A percentile compares a stretch with the other conserved stretches of the same genome.
phyloP scores from a whole-genome alignment of 2,329 filamentous ascomycete species.

The Talaromyces pinophilus region DNA sequence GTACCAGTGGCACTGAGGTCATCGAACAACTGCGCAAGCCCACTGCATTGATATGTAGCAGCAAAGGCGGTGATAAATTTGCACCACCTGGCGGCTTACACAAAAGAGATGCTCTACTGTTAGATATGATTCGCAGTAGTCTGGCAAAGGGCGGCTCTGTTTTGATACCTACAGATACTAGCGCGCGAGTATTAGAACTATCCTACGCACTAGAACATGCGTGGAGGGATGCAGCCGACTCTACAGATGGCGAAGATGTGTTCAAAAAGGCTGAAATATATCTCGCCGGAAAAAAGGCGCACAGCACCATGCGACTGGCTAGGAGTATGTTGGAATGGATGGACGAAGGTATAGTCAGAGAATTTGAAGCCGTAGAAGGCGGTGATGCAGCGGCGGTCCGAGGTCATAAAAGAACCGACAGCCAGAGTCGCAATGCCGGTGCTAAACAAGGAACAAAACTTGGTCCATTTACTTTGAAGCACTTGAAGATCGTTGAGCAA shows the following conservation, averaged over 20 bases:
- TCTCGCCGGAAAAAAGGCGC: conserved; percentile 80
- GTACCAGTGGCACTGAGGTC: conserved; percentile 79
- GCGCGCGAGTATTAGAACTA: conserved; percentile 87
- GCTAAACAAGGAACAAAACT: conserved; percentile 44
- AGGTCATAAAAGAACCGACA: conserved; percentile 43
- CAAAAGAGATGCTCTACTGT: conserved; percentile 80
- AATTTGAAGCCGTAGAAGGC: conserved; percentile 70
- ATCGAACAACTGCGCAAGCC: conserved; percentile 92
- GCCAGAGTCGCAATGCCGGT: conserved; percentile 35
- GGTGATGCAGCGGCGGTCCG: conserved; percentile 35
- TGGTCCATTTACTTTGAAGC: conserved; percentile 86
- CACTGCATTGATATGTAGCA: conserved; percentile 90
- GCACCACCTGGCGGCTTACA: conserved; percentile 71
- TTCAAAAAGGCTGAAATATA: conserved; percentile 64
- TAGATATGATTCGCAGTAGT: conserved; percentile 78
- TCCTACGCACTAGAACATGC: conserved; percentile 90
- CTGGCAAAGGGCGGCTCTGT: conserved; percentile 84
- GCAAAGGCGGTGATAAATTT: conserved; percentile 71
- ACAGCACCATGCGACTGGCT: conserved; percentile 85
- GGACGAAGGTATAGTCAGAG: conserved; percentile 90
- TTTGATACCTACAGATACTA: conserved; percentile 90
- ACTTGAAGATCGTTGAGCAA: conserved; percentile 79
- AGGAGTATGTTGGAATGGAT: conserved; percentile 99
- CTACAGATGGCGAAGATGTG: conserved; percentile 53
- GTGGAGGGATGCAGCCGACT: conserved; percentile 69